Conservation (phyloP, 164 flowering plant genomes). For the Stephania cephalantha region DNA sequence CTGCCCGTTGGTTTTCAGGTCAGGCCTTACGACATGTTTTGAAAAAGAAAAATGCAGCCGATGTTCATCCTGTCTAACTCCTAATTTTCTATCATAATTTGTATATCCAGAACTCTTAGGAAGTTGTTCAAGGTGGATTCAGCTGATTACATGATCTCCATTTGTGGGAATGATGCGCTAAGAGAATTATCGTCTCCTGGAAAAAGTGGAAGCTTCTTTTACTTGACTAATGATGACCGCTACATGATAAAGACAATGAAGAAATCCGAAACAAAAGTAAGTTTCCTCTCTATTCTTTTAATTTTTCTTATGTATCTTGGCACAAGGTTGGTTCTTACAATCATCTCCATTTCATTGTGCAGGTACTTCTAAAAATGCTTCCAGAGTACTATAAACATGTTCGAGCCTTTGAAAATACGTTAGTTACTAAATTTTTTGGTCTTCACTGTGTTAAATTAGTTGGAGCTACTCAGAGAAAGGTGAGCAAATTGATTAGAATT, state of each 20-base stretch:
- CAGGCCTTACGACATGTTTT: neutral
- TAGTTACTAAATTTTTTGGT: slow-evolving; percentile 58
- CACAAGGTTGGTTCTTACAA: neutral
- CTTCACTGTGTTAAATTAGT: slow-evolving; percentile 61
- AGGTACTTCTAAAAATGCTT: slow-evolving; percentile 68
- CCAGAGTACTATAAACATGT: slow-evolving; percentile 65
- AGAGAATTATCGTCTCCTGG: slow-evolving; percentile 87
- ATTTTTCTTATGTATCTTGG: neutral
- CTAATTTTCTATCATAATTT: neutral
- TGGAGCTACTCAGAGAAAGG: slow-evolving; percentile 58
- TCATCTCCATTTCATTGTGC: neutral
- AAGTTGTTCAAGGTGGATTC: slow-evolving; percentile 77
- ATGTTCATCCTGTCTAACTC: neutral
- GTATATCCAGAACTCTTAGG: slow-evolving; percentile 50
- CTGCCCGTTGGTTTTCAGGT: slow-evolving; percentile 88
- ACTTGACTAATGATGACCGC: slow-evolving; percentile 74
- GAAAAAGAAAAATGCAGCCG: too few relatives aligned
- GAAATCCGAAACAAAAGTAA: slow-evolving; percentile 75
- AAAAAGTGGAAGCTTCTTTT: slow-evolving; percentile 89
- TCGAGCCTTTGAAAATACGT: slow-evolving; percentile 51
- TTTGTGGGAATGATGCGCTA: slow-evolving; percentile 82
- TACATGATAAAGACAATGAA: slow-evolving; percentile 93
- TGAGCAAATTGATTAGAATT: slow-evolving; percentile 12
- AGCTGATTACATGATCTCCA: slow-evolving; percentile 80
- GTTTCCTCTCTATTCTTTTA: slow-evolving; percentile 5